Percentiles rank a stretch among this genome's conserved stretches.
These are phyloP conservation scores for Claviceps pazoutovae DNA, from an alignment of 2,329 filamentous ascomycete species.

Conservation along the genomic window DNA sequence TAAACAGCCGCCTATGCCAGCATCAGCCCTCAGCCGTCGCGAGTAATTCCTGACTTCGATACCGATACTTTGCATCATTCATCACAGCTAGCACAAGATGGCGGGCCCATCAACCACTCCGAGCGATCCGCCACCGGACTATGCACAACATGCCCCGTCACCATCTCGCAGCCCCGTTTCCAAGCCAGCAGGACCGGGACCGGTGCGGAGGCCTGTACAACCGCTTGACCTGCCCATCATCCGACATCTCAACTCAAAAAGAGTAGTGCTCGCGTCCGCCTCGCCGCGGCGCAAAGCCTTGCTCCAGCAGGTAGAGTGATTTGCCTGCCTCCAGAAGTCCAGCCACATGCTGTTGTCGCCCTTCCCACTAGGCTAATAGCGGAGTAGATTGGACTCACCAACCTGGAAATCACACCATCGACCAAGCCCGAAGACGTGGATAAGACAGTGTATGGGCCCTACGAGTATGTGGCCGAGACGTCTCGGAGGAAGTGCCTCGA, in stretches of 20 bases:
- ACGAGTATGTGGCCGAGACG: conserved; percentile 84
- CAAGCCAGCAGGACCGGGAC: conserved; percentile 18
- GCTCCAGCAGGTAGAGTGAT: conserved; percentile 47
- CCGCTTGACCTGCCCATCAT: conserved; percentile 73
- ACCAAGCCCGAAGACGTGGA: conserved; percentile 73
- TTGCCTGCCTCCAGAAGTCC: neutral
- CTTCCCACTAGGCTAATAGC: conserved; percentile 6
- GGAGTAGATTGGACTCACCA: conserved; percentile 57
- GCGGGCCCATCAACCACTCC: neutral
- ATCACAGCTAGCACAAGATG: neutral
- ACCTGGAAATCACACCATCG: conserved; percentile 75
- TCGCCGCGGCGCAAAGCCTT: conserved; percentile 77
- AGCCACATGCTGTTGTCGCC: no score
- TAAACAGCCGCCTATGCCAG: no score
- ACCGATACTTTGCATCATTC: conserved; percentile 2
- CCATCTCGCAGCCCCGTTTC: conserved; percentile 17
- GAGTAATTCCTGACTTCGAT: neutral
- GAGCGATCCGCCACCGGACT: conserved; percentile 24
- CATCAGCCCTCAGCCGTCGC: neutral
- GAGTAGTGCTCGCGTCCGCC: conserved; percentile 79
- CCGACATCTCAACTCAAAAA: conserved; percentile 57
- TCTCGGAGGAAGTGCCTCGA: conserved; percentile 70
- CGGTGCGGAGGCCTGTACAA: conserved; percentile 37
- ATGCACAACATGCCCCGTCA: conserved; percentile 26
- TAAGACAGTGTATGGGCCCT: conserved; percentile 59